Evolutionary conservation across 345 rosid genomes (phyloP).

Genomic region (Cardiospermum halicacabum): DNA sequence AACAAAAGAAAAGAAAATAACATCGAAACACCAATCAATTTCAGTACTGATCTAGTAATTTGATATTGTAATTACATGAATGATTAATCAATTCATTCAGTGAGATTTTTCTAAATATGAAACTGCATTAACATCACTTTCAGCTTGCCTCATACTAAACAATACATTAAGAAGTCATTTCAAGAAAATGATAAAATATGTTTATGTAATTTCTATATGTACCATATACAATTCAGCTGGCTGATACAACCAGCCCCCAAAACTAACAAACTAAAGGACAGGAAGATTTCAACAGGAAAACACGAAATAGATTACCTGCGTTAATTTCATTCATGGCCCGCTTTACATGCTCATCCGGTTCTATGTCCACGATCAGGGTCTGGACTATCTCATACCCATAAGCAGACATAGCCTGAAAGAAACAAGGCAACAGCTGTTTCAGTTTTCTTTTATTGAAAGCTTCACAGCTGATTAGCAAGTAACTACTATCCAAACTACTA

Average conservation of each 20-base stretch:
- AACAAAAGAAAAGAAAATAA: not conserved
- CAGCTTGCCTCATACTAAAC: not conserved
- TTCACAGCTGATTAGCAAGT: not conserved
- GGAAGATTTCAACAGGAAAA: not conserved
- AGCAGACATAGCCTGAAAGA: conserved; percentile 24
- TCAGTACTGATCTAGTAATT: not conserved
- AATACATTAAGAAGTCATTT: not conserved
- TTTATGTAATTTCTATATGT: not conserved
- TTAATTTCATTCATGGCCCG: conserved; percentile 30
- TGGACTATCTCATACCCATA: conserved; percentile 29
- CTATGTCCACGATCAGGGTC: conserved; percentile 25
- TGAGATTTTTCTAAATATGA: not conserved
- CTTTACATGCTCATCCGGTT: conserved; percentile 29
- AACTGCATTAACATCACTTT: not conserved
- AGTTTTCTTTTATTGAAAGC: not conserved
- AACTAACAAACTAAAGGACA: not conserved
- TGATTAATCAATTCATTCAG: not conserved
- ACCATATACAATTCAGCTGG: not conserved
- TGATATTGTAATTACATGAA: not conserved
- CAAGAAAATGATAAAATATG: too few species aligned
- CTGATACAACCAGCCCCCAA: not conserved
- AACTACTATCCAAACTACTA: not conserved
- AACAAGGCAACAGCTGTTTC: not conserved
- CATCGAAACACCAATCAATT: not conserved
- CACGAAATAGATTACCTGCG: conserved; percentile 17